Evolutionary conservation across 371 early-diverging fungal species (phyloP).

Genomic region (Mortierella sp.): DNA sequence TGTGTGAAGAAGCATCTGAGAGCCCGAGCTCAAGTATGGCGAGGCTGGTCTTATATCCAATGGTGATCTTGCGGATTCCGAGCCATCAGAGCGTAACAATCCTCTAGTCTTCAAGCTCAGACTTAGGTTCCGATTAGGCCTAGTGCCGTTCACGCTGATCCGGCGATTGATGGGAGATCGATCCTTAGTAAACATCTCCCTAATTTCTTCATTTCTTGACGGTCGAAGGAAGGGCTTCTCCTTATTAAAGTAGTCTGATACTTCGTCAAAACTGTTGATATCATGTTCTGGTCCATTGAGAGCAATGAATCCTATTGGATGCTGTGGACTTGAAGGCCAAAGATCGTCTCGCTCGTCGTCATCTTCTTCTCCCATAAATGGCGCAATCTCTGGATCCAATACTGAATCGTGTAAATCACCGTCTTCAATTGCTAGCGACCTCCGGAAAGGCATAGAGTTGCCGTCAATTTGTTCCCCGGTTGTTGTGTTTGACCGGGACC

Average conservation of each 20-base stretch:
- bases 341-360: constrained; percentile 63
- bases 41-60: constrained; percentile 49
- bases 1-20: constrained; percentile 42
- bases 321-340: constrained; percentile 42
- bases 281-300: constrained; percentile 23
- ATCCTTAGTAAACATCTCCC: constrained; percentile 53
- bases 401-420: constrained; percentile 49
- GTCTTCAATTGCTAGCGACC: constrained; percentile 47
- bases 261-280: constrained; percentile 38
- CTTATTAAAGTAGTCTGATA: constrained; percentile 14
- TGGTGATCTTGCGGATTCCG: constrained; percentile 43
- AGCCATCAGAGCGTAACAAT: constrained; percentile 44
- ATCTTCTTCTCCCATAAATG: constrained; percentile 72
- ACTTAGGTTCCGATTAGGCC: constrained; percentile 45
- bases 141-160: constrained; percentile 45
- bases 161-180: constrained; percentile 47
- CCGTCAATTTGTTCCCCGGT: constrained; percentile 50
- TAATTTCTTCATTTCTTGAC: constrained; percentile 31
- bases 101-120: constrained; percentile 51
- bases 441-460: constrained; percentile 37
- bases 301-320: constrained; percentile 30
- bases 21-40: constrained; percentile 39
- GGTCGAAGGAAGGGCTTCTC: constrained; percentile 19
- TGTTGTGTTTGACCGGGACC: constrained; percentile 70
- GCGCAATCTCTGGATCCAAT: constrained; percentile 72